Evolutionary conservation across 495 filamentous ascomycete genomes (phyloP).

Genomic region (Penicillium psychrofluorescens): DNA sequence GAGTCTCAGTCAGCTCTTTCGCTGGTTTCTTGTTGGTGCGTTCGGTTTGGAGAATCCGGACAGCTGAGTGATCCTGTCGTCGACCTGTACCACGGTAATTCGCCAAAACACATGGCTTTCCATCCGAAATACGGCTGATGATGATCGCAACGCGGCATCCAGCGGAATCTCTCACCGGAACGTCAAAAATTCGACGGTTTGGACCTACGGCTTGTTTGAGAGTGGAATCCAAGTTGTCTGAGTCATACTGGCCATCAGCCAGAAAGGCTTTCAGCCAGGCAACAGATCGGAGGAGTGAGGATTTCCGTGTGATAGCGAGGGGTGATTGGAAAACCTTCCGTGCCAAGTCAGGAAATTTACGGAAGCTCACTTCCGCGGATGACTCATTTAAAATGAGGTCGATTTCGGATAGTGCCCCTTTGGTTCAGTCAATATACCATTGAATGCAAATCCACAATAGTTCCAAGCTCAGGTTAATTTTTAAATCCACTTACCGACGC

Average conservation of each 20-base stretch:
- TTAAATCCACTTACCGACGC: slow-evolving; percentile 31
- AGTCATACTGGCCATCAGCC: slow-evolving; percentile 8
- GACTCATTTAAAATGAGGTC: slow-evolving; percentile 1
- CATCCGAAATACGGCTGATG: slow-evolving; percentile 12
- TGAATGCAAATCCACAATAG: too few relatives aligned
- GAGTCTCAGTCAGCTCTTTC: too few relatives aligned
- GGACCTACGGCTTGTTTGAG: slow-evolving; percentile 3
- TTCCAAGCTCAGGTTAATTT: neutral
- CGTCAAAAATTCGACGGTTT: slow-evolving; percentile 8
- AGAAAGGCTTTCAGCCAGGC: slow-evolving; percentile 2
- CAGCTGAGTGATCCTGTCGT: neutral
- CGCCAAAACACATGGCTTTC: slow-evolving; percentile 9
- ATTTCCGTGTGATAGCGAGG: neutral
- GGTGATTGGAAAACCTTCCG: slow-evolving; percentile 2
- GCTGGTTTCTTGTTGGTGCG: too few relatives aligned
- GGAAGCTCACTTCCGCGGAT: slow-evolving; percentile 4
- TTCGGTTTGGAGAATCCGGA: too few relatives aligned
- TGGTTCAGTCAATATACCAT: neutral
- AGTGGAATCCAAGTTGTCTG: neutral
- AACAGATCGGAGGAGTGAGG: neutral
- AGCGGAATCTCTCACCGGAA: neutral
- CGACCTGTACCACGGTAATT: slow-evolving; percentile 12
- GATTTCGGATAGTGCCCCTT: slow-evolving; percentile 1
- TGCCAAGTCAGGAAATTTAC: slow-evolving; percentile 7
- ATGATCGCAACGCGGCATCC: slow-evolving; percentile 10